Evolutionary conservation across 345 rosid species (phyloP).

Genomic region (Gossypium sturtianum): DNA sequence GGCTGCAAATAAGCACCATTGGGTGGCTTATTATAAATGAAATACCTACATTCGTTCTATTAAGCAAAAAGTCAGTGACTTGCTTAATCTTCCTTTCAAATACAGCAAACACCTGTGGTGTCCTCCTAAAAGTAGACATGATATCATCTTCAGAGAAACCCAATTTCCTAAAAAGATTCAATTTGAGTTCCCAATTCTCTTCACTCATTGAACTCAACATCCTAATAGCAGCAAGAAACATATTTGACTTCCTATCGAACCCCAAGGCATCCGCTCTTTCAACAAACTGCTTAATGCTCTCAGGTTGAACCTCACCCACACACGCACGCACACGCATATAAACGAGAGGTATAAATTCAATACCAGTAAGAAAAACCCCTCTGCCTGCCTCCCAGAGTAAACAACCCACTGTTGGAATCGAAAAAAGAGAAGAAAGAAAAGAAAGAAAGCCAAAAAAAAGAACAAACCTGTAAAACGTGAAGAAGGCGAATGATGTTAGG

Average conservation of each 20-base stretch:
- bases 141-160: conserved; percentile 32
- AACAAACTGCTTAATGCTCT: conserved; percentile 15
- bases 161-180: conserved; percentile 23
- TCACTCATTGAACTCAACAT: conserved; percentile 22
- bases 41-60: neutral
- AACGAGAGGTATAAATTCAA: too few species aligned
- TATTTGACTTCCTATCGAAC: conserved; percentile 20
- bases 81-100: conserved; percentile 29
- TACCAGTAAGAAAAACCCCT: too few species aligned
- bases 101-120: conserved; percentile 25
- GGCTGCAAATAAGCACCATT: conserved; percentile 21
- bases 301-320: too few species aligned
- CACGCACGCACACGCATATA: too few species aligned
- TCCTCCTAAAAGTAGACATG: conserved; percentile 16
- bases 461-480: too few species aligned
- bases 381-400: too few species aligned
- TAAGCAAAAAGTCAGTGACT: conserved; percentile 10
- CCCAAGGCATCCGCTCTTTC: conserved; percentile 31
- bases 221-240: conserved; percentile 26
- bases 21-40: conserved; percentile 22
- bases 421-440: too few species aligned
- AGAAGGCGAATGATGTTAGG: too few species aligned
- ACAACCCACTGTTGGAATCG: too few species aligned
- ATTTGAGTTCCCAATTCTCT: conserved; percentile 28
- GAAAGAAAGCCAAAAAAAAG: too few species aligned